Base-by-base conservation (phyloP, 1,284 basidiomycete species). In the Lignosus rhinocerotis region DNA sequence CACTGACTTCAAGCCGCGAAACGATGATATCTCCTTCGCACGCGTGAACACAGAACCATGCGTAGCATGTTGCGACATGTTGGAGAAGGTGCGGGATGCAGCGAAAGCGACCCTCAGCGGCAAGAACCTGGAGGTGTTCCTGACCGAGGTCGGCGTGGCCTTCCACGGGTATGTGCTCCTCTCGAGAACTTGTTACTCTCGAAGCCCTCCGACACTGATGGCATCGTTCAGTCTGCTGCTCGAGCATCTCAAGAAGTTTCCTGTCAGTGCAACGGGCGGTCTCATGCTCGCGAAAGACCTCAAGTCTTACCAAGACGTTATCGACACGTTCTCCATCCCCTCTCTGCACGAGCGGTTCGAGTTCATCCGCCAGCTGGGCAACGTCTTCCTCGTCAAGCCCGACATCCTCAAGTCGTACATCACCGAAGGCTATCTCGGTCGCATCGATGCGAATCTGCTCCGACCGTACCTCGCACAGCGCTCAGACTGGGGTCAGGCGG, bases 261-360 rank as follows among this genome's bases (percentile, higher is more conserved):
- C 94, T 1, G 94, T 99, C 55, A 98, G 91, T 67, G 95, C 95
- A 0, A 94, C 95, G 0, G 97, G 97, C 48, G 97, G 96, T 5
- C 80, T 99, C 51, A 97, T 99, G 93, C 87, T 99, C 41, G 96
- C 96, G 21, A 98, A 98, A 76, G 97, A 99, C 72, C 84, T 99
- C 62, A 97, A 96, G 66, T 88, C 92, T 44, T 99, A 99, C 70
- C 97, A 99, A 79, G 97, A 99, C 67, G 86, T 86, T 2, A 87
- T 98, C 62, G 78, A 82, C 59, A 86, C 84, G 12, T 98, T 96
- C 75, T 81, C 82, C 33, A 88, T 97, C 43, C 83, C 92, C 1
- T 82, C 92, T 1, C 80, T 99, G 3, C 87, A 90, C 61, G 96
- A 98, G 73, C 93, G 97, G 17, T 99, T 97, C 77, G 97, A 99